Evolutionary conservation across 139 green algal species (phyloP).

Genomic region (Volvox africanus): DNA sequence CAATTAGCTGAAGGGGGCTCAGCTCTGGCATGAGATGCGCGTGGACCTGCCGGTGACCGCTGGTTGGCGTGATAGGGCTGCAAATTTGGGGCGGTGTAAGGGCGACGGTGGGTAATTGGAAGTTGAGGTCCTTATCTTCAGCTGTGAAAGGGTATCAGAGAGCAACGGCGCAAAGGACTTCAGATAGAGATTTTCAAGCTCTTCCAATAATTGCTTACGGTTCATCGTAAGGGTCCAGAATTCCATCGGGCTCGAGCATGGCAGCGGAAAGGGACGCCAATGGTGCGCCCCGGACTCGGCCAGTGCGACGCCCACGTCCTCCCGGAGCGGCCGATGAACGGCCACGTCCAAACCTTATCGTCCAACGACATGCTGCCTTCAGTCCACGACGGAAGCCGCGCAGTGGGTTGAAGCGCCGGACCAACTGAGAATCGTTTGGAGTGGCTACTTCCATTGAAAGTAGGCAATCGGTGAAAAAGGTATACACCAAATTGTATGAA

Average conservation of each 20-base stretch:
- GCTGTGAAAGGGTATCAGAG: too few relatives aligned
- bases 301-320: background rate
- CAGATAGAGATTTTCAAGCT: background rate
- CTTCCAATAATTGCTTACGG: background rate
- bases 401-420: background rate
- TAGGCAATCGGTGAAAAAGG: too few relatives aligned
- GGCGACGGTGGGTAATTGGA: background rate
- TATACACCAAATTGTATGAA: too few relatives aligned
- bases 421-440: background rate
- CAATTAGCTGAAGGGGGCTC: background rate
- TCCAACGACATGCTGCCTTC: conserved; percentile 27
- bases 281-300: background rate
- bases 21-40: background rate
- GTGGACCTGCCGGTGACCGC: background rate
- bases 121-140: too few relatives aligned
- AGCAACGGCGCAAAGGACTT: background rate
- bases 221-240: background rate
- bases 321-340: background rate
- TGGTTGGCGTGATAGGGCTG: background rate
- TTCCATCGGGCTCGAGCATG: conserved; percentile 4
- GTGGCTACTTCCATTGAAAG: too few relatives aligned
- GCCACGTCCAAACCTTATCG: background rate
- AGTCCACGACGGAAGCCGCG: background rate
- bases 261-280: conserved; percentile 17
- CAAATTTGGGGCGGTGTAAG: background rate